Base-by-base conservation (phyloP, 1,284 basidiomycete genomes). In the Melampsora abietis-canadensis region DNA sequence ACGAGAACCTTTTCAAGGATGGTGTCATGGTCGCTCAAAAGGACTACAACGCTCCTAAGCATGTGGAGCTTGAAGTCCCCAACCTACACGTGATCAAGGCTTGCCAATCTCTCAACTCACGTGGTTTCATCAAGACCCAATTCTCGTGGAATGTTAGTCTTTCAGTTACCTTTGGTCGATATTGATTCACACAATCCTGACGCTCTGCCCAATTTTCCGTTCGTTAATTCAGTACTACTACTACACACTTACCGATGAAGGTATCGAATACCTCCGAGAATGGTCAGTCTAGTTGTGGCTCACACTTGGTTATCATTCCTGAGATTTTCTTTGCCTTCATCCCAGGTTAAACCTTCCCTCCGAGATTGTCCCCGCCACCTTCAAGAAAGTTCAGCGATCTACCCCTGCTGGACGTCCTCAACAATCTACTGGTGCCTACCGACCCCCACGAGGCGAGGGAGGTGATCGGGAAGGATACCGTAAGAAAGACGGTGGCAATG, bases 41-140 rank as follows among this genome's bases (percentile, higher is more conserved):
- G 87, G 94, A 99, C 85, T 98, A 87, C 87, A 95, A 97, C 83
- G 91, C 92, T 77, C 91, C 92, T 75, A 92, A 95, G 85, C 96
- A 99, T 84, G 92, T 96, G 82, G 94, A 98, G 82, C 88, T 99
- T 79, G 91, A 94, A 78, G 90, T 98, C 81, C 91, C 92, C 79
- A 98, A 99, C 86, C 90, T 99, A 79, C 87, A 97, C 84, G 96
- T 98, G 81, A 96, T 99, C 88, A 99, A 98, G 88, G 93, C 93
- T 77, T 90, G 95, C 86, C 95, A 98, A 85, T 94, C 92, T 84
- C 87, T 99, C 80, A 98, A 92, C 82, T 97, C 94, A 77, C 90
- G 88, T 85, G 93, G 94, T 78, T 90, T 87, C 85, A 93, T 98
- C 84, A 96, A 98, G 89, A 98, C 95, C 79, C 94, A 94, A 83